Evolutionary conservation across 208 protist genomes (phyloP), one percentile per base, ranked within the genome.

Genomic region (Naegleria gruberi): DNA sequence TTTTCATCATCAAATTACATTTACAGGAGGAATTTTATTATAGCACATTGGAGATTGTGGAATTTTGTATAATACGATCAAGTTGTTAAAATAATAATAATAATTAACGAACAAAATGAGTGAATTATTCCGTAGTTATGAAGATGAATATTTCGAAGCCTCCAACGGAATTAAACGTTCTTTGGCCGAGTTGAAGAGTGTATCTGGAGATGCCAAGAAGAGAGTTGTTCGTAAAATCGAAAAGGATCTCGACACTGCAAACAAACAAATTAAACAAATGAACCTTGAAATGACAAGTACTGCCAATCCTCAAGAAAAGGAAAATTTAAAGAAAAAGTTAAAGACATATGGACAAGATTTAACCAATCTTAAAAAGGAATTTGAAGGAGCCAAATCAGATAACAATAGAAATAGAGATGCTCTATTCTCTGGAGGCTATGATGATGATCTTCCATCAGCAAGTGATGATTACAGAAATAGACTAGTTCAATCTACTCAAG

Each of bases 241-340:
- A 84, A 84, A 44, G 10, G 34, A 45, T 41, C 40, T 84, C 17
- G 81, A 84, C 23, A 44, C 34, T 23, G 81, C 41, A 17, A 84
- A 45, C 17, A 45, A 84, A 42, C 12, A 84, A 7, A 84, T 84
- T 26, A 84, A 45, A 84, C 81, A 84, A 45, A 84, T 84, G 81
- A 45, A 84, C 30, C 15, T 45, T 0, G 81, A 84, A 45, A 45
- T 45, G 41, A 6, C 42, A 42, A 40, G 23, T 12, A 84, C 42
- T 44, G 81, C 44, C 23, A 34, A 84, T 84, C 8, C 17, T 40
- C 30, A 42, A 44, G 81, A n/a, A 84, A 84, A 84, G 10, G 81
- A 84, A 42, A 17, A 45, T 12, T 45, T 84, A 42, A 84, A 84
- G 41, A 84, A 84, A 7, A 84, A 84, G 40, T 23, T 84, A 45